Evolutionary conservation across 768 basidiomycete genomes (phyloP).

Genomic region (Sarcodon aspratus): DNA sequence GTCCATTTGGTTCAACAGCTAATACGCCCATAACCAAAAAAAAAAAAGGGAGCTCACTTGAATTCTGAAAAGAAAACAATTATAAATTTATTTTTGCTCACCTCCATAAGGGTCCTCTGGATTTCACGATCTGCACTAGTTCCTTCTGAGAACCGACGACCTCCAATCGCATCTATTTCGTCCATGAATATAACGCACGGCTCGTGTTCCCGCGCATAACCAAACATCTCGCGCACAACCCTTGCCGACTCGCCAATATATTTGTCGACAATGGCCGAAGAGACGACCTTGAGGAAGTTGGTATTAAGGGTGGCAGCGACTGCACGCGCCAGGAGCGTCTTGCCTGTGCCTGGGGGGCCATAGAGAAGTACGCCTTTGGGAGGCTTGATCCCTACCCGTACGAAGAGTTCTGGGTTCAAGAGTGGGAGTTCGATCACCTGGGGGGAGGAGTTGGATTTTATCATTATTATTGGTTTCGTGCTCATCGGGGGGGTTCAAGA

Average conservation of each 20-base stretch:
- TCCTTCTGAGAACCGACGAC: slow-evolving; percentile 81
- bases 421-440: slow-evolving; percentile 95
- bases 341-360: slow-evolving; percentile 94
- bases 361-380: slow-evolving; percentile 95
- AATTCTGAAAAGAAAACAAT: neutral
- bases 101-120: slow-evolving; percentile 97
- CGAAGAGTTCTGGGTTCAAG: slow-evolving; percentile 87
- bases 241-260: slow-evolving; percentile 98
- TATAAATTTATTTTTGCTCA: slow-evolving; percentile 15
- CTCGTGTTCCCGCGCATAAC: slow-evolving; percentile 94
- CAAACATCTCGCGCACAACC: slow-evolving; percentile 97
- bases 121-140: slow-evolving; percentile 98
- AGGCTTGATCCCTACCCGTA: slow-evolving; percentile 92
- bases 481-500: no score
- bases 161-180: slow-evolving; percentile 96
- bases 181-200: slow-evolving; percentile 99
- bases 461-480: no score
- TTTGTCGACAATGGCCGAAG: slow-evolving; percentile 95
- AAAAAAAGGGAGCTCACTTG: neutral
- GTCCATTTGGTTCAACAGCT: slow-evolving; percentile 99
- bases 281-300: slow-evolving; percentile 98
- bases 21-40: neutral
- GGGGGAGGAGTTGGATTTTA: neutral
- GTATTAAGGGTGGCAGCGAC: slow-evolving; percentile 93
- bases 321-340: slow-evolving; percentile 89